Percentiles rank a stretch among this genome's conserved stretches.
These are phyloP conservation scores for Nigrospora oryzae DNA, from an alignment of 2,329 filamentous ascomycete species.

Conservation along the genomic window DNA sequence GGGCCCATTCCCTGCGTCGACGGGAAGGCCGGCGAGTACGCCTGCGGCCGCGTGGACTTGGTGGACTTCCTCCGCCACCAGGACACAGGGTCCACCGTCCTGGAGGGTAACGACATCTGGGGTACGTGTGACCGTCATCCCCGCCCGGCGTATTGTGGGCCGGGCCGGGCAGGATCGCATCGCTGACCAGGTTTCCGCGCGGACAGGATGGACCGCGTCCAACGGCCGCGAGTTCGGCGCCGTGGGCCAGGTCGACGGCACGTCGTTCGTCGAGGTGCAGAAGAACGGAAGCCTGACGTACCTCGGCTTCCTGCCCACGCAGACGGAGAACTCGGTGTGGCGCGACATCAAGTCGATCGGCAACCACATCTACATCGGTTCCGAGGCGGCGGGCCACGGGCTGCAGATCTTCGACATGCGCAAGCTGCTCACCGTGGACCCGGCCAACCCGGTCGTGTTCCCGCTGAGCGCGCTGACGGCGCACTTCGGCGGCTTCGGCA, in stretches of 20 bases:
- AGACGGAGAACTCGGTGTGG: constrained; percentile 36
- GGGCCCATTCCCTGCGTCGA: constrained; percentile 14
- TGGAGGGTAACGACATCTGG: constrained; percentile 28
- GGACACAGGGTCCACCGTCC: constrained; percentile 22
- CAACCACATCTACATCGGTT: constrained; percentile 27
- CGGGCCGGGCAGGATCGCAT: no score
- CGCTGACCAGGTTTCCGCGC: background rate
- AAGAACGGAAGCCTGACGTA: constrained; percentile 40
- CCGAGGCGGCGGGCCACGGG: constrained; percentile 38
- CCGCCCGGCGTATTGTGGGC: no score
- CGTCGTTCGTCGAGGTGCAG: constrained; percentile 44
- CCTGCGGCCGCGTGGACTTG: constrained; percentile 28
- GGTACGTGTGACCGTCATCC: constrained; percentile 8
- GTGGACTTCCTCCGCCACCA: constrained; percentile 28
- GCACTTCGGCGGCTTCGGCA: constrained; percentile 14
- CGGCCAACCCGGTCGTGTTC: constrained; percentile 32
- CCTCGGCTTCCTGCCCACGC: constrained; percentile 41
- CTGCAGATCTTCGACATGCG: constrained; percentile 57
- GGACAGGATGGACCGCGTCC: constrained; percentile 37
- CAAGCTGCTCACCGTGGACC: constrained; percentile 41
- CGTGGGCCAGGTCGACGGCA: constrained; percentile 44
- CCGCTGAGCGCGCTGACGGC: constrained; percentile 12
- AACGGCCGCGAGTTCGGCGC: constrained; percentile 46
- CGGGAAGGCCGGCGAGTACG: constrained; percentile 24
- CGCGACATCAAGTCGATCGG: constrained; percentile 39